Conservation (phyloP, 2,329 filamentous ascomycete genomes). For the Colletotrichum theobromicola region DNA sequence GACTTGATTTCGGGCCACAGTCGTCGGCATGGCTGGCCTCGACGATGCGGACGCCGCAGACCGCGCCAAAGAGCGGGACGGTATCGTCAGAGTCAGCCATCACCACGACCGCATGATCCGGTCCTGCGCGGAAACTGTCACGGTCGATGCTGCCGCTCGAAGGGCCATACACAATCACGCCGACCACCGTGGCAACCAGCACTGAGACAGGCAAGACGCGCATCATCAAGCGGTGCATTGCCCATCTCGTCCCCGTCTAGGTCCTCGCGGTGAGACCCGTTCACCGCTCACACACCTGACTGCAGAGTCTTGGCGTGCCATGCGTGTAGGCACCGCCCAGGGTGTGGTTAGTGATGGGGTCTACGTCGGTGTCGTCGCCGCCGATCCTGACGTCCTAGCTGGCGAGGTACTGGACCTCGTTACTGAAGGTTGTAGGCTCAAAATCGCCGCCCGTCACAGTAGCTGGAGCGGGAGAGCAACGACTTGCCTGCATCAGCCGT, state of each 20-base stretch:
- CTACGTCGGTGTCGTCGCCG: not conserved
- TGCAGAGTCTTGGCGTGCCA: too few relatives aligned
- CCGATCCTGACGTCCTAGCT: not conserved
- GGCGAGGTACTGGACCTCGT: not conserved
- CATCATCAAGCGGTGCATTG: not conserved
- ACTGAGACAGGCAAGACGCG: too few relatives aligned
- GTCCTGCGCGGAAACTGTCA: not conserved
- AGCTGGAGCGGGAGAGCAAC: not conserved
- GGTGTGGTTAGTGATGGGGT: not conserved
- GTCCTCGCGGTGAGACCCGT: not conserved
- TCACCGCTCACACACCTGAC: too few relatives aligned
- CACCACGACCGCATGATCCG: not conserved
- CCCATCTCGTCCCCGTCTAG: not conserved
- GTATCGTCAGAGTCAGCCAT: not conserved
- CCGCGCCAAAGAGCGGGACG: too few relatives aligned
- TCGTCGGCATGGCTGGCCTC: too few relatives aligned
- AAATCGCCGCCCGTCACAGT: not conserved
- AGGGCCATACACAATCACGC: not conserved
- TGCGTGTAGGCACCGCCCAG: too few relatives aligned
- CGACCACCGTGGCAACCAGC: too few relatives aligned
- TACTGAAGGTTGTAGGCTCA: not conserved
- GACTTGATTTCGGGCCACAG: too few relatives aligned
- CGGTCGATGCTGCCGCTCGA: not conserved
- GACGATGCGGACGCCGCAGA: too few relatives aligned
- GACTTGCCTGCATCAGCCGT: not conserved